Evolutionary conservation across 306 rosid species (phyloP).

Genomic region (Sophora flavescens): DNA sequence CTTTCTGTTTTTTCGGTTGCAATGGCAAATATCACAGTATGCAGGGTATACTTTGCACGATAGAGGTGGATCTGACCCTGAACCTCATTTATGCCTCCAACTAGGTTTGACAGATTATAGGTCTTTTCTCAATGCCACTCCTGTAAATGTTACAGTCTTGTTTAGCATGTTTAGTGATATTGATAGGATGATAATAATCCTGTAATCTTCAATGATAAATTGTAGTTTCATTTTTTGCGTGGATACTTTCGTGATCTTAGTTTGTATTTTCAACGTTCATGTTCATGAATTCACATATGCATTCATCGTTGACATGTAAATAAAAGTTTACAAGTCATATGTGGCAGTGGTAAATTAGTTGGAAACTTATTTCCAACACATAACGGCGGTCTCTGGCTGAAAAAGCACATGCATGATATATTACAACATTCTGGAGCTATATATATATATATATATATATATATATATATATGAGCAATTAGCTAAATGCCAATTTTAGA

Average conservation of each 20-base stretch:
- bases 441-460: not conserved
- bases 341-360: slow-evolving; percentile 25
- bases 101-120: slow-evolving; percentile 96
- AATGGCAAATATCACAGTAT: slow-evolving; percentile 59
- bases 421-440: not conserved
- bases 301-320: not conserved
- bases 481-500: not conserved
- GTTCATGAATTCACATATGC: slow-evolving; percentile 14
- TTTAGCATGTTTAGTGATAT: slow-evolving; percentile 10
- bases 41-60: slow-evolving; percentile 59
- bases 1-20: not conserved
- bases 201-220: slow-evolving; percentile 6
- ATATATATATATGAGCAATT: not conserved
- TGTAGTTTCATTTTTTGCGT: not conserved
- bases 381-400: not conserved
- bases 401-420: slow-evolving; percentile 11
- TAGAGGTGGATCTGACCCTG: slow-evolving; percentile 58
- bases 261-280: slow-evolving; percentile 12
- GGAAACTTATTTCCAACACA: slow-evolving; percentile 4
- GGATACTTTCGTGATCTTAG: slow-evolving; percentile 15
- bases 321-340: not conserved
- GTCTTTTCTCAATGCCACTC: slow-evolving; percentile 53
- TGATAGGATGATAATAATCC: not conserved
- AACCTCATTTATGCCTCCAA: slow-evolving; percentile 67
- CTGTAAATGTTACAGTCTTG: slow-evolving; percentile 21